Conservation (phyloP, 148 eudicot genomes). For the Suaeda aralocaspica region DNA sequence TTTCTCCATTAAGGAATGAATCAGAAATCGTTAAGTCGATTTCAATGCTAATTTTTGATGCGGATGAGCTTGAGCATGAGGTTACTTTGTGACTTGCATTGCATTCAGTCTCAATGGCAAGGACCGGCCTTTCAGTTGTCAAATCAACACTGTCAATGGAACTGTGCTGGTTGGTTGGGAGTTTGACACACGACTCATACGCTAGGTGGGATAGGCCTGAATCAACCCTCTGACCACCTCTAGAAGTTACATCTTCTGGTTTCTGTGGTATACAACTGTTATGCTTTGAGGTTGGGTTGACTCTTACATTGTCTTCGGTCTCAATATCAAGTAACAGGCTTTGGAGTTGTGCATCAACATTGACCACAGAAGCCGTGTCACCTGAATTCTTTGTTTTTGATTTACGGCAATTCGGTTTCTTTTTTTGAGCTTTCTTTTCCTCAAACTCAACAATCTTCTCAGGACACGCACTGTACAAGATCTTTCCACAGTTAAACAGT, state of each 20-base stretch:
- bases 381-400: conserved; percentile 47
- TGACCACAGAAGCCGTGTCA: conserved; percentile 30
- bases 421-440: conserved; percentile 52
- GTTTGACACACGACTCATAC: neutral
- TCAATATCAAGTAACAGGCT: conserved; percentile 57
- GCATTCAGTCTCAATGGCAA: conserved; percentile 14
- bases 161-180: neutral
- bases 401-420: conserved; percentile 49
- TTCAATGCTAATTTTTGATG: conserved; percentile 15
- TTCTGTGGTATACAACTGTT: neutral
- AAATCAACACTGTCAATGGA: conserved; percentile 9
- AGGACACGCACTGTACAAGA: conserved; percentile 67
- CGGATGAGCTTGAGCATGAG: neutral
- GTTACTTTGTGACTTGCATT: conserved; percentile 5
- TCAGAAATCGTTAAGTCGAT: conserved; percentile 17
- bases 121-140: neutral
- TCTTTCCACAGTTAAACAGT: neutral
- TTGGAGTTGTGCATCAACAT: conserved; percentile 51
- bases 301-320: conserved; percentile 9
- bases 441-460: conserved; percentile 73
- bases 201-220: neutral
- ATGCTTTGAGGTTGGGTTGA: neutral
- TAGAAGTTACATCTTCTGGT: conserved; percentile 10
- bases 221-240: neutral
- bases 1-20: neutral